Conservation (phyloP, 2,329 filamentous ascomycete species). For the Emericellopsis cladophorae region DNA sequence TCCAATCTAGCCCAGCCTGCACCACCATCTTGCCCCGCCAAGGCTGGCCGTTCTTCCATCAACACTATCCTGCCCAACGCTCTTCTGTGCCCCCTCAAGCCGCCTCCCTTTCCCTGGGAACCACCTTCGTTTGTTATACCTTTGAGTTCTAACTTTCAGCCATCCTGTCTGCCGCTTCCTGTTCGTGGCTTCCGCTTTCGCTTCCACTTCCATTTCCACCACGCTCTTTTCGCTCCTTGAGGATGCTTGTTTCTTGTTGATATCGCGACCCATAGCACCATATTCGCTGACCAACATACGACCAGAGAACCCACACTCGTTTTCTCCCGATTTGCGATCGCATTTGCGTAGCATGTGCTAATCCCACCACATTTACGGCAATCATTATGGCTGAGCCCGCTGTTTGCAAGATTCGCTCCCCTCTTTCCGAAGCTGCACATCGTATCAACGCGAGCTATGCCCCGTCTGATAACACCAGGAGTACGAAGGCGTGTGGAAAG, state of each 20-base stretch:
- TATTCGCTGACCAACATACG: not conserved
- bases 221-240: not conserved
- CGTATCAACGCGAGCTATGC: conserved; percentile 28
- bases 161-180: not conserved
- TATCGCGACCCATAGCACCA: too few relatives aligned
- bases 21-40: not conserved
- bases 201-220: not conserved
- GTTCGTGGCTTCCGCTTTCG: not conserved
- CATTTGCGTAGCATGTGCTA: conserved; percentile 1
- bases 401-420: conserved; percentile 20
- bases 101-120: not conserved
- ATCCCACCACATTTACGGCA: not conserved
- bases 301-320: not conserved
- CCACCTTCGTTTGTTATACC: not conserved
- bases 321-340: not conserved
- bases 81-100: not conserved
- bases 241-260: not conserved
- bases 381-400: conserved; percentile 17
- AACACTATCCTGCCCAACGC: not conserved
- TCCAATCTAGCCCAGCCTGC: not conserved
- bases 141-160: too few relatives aligned
- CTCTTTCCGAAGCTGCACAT: conserved; percentile 33
- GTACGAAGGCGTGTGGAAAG: conserved; percentile 16
- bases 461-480: conserved; percentile 12
- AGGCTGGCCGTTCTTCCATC: not conserved